Percentiles rank a stretch among this genome's conserved stretches.
phyloP scores from a whole-genome alignment of 352 stramenopile genomes.

The Phytophthora meadii region DNA sequence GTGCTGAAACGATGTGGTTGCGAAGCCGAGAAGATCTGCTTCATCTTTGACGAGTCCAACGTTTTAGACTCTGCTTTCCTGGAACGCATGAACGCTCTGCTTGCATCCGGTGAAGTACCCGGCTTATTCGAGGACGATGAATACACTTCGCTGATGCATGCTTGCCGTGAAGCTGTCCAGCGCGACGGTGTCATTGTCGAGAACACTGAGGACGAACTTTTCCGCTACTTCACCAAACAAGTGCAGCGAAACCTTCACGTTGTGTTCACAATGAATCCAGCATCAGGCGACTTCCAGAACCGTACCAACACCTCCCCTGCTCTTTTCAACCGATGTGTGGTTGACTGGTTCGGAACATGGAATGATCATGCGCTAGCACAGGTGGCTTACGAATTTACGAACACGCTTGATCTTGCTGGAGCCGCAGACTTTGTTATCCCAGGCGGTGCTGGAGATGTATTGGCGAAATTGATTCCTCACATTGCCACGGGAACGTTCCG shows the following conservation, averaged over 20 bases:
- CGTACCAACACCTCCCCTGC: slow-evolving; percentile 99
- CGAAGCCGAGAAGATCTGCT: slow-evolving; percentile 99
- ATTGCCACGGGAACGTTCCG: slow-evolving; percentile 75
- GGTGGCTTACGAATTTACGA: slow-evolving; percentile 98
- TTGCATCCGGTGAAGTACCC: slow-evolving; percentile 99
- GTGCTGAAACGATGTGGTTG: slow-evolving; percentile 98
- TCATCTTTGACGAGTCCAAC: slow-evolving; percentile 99
- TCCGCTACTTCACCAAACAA: slow-evolving; percentile 97
- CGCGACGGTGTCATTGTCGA: slow-evolving; percentile 90
- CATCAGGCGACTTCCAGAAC: slow-evolving; percentile 95
- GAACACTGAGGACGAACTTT: slow-evolving; percentile 96
- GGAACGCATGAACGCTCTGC: slow-evolving; percentile 99
- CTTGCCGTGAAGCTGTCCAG: slow-evolving; percentile 95
- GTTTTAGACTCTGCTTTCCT: slow-evolving; percentile 98
- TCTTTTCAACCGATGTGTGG: slow-evolving; percentile 99
- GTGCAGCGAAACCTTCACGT: slow-evolving; percentile 99
- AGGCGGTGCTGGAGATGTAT: slow-evolving; percentile 50
- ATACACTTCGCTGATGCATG: slow-evolving; percentile 96
- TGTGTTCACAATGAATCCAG: slow-evolving; percentile 99
- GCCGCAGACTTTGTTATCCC: slow-evolving; percentile 74
- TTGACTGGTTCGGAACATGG: slow-evolving; percentile 99
- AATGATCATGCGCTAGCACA: slow-evolving; percentile 97
- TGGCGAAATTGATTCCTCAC: slow-evolving; percentile 72
- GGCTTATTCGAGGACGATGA: slow-evolving; percentile 99
- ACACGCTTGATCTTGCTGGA: slow-evolving; percentile 94